Conservation (phyloP, 441 rosid genomes). For the Melastoma candidum region DNA sequence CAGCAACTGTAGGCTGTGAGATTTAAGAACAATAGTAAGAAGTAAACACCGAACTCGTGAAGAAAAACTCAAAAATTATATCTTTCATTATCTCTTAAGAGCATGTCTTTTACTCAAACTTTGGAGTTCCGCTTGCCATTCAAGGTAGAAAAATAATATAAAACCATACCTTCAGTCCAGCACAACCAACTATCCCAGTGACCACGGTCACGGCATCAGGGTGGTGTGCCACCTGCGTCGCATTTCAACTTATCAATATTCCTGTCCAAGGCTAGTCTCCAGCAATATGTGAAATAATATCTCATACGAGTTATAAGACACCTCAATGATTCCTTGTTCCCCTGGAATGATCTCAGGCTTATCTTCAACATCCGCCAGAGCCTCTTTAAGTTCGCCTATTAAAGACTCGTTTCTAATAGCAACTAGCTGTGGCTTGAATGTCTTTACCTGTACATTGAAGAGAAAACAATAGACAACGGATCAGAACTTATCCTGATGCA, state of each 20-base stretch:
- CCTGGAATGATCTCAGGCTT: slow-evolving; percentile 88
- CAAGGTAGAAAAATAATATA: not conserved
- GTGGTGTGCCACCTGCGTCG: slow-evolving; percentile 74
- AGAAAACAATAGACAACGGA: slow-evolving; percentile 1
- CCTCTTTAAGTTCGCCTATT: slow-evolving; percentile 65
- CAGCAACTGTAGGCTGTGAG: slow-evolving; percentile 84
- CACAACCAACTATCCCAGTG: slow-evolving; percentile 94
- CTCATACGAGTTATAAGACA: slow-evolving; percentile 2
- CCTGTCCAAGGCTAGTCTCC: too few species aligned
- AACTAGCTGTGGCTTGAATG: slow-evolving; percentile 80
- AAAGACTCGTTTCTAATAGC: slow-evolving; percentile 66
- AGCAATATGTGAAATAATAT: too few species aligned
- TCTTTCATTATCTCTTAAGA: too few species aligned
- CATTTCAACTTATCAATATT: too few species aligned
- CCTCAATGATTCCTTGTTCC: slow-evolving; percentile 84
- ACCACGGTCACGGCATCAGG: slow-evolving; percentile 82
- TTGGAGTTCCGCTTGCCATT: too few species aligned
- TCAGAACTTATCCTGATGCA: slow-evolving; percentile 6
- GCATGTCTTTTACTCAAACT: too few species aligned
- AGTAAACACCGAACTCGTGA: too few species aligned
- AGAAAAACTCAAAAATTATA: too few species aligned
- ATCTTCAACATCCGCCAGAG: slow-evolving; percentile 61
- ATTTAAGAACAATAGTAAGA: not conserved
- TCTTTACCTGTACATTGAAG: slow-evolving; percentile 46
- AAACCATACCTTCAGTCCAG: slow-evolving; percentile 57